Percentiles rank a stretch among this genome's conserved stretches.
Evolutionary conservation across 163 green algal species (phyloP).

Genomic region (Coccomyxa subellipsoidea): DNA sequence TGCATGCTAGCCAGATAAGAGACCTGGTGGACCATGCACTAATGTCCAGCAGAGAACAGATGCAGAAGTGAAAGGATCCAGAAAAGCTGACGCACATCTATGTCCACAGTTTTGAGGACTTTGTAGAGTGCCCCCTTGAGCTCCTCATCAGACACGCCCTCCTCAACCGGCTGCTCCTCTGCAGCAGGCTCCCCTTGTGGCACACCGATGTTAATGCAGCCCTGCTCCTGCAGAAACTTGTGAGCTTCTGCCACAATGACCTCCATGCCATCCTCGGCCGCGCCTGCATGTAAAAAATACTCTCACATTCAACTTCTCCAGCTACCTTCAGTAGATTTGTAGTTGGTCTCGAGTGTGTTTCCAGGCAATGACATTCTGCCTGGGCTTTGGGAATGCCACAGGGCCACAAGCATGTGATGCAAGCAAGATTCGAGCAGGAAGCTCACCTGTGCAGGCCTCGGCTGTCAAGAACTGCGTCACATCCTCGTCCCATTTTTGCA

Average conservation of each 20-base stretch:
- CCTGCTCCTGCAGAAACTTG: slow-evolving; percentile 53
- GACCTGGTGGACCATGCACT: too few relatives aligned
- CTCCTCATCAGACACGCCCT: slow-evolving; percentile 1
- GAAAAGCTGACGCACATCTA: too few relatives aligned
- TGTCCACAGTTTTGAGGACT: slow-evolving; percentile 50
- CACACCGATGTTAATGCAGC: slow-evolving; percentile 65
- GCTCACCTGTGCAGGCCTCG: slow-evolving; percentile 32
- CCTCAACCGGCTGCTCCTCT: not conserved
- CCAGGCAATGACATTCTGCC: too few relatives aligned
- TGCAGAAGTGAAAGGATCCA: too few relatives aligned
- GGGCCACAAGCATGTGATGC: not conserved
- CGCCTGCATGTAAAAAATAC: not conserved
- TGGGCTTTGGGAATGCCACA: too few relatives aligned
- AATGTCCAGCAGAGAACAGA: too few relatives aligned
- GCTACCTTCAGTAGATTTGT: not conserved
- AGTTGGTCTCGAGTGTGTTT: not conserved
- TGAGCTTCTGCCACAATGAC: slow-evolving; percentile 39
- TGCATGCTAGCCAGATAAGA: too few relatives aligned
- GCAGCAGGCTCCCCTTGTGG: slow-evolving; percentile 36
- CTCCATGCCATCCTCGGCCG: not conserved
- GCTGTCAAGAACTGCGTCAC: slow-evolving; percentile 30
- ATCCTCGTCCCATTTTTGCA: slow-evolving; percentile 42
- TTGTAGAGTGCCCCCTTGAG: slow-evolving; percentile 45
- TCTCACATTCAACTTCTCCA: too few relatives aligned
- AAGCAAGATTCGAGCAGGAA: too few relatives aligned